phyloP scores from a whole-genome alignment of 495 filamentous ascomycete genomes.

The Schizothecium vesticola region DNA sequence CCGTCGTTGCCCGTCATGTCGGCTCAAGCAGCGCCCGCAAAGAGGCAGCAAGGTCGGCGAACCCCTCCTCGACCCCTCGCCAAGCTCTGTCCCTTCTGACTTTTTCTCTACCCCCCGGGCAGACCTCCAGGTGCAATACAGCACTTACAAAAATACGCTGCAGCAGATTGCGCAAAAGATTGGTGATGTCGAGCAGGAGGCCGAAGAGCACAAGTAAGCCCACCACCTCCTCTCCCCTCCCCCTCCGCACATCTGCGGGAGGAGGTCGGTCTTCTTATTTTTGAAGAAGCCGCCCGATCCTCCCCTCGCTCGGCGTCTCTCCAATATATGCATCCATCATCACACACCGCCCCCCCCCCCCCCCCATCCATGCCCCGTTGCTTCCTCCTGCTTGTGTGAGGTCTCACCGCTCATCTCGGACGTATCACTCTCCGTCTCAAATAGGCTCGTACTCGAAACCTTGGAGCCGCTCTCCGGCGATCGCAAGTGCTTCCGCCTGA shows the following conservation, averaged over 20 bases:
- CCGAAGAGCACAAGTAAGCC: constrained; percentile 94
- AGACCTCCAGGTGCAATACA: constrained; percentile 94
- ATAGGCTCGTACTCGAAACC: constrained; percentile 92
- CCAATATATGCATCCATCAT: constrained; percentile 1
- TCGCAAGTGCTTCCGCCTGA: constrained; percentile 97
- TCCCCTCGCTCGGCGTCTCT: constrained; percentile 4
- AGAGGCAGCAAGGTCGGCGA: constrained; percentile 76
- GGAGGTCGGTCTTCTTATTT: constrained; percentile 3
- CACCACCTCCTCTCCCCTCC: background rate
- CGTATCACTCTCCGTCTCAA: background rate
- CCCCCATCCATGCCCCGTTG: constrained; percentile 1
- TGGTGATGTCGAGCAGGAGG: constrained; percentile 92
- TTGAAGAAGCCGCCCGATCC: constrained; percentile 4
- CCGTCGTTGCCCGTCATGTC: constrained; percentile 30
- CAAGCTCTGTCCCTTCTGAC: constrained; percentile 13
- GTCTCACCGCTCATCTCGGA: constrained; percentile 32
- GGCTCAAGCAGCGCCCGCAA: constrained; percentile 42
- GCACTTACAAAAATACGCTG: constrained; percentile 90
- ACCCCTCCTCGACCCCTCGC: constrained; percentile 9
- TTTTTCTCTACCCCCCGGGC: constrained; percentile 10
- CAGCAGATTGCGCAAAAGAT: constrained; percentile 94
- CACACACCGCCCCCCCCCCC: constrained; percentile 32
- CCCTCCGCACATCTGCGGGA: background rate
- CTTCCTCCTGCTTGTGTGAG: background rate
- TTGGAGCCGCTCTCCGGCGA: constrained; percentile 74